Conservation (phyloP, 2,329 filamentous ascomycete species). For the Plectosphaerella sp. region DNA sequence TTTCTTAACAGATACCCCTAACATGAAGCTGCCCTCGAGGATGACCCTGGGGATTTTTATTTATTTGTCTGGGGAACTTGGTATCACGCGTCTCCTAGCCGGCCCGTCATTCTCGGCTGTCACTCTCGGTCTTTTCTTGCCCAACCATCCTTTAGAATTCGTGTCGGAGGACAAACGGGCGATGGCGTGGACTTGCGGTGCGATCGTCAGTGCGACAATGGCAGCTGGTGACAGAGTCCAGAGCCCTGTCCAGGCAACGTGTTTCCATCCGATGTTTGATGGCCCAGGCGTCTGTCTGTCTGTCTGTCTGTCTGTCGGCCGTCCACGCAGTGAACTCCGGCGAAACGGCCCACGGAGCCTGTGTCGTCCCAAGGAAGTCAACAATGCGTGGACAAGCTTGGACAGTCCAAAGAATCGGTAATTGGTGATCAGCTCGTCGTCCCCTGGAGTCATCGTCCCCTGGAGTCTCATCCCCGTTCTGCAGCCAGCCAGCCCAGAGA, state of each 20-base stretch:
- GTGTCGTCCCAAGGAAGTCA: no score
- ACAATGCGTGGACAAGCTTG: no score
- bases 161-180: not conserved
- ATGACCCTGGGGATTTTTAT: not conserved
- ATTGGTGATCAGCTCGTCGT: no score
- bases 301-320: no score
- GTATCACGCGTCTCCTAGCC: not conserved
- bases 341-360: no score
- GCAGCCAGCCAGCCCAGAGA: no score
- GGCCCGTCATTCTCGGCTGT: conserved; percentile 2
- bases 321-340: no score
- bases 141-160: not conserved
- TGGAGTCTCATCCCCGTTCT: no score
- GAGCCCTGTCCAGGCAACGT: not conserved
- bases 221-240: conserved; percentile 1
- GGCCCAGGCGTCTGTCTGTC: no score
- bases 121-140: conserved; percentile 7
- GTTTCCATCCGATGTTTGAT: not conserved
- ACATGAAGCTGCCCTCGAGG: not conserved
- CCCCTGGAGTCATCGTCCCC: no score
- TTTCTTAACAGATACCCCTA: conserved; percentile 2
- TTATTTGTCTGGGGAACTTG: not conserved
- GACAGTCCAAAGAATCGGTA: no score
- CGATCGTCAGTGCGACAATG: not conserved
- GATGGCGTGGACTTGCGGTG: not conserved